Conservation (phyloP, 805 yeast species). For the Lipomyces orientalis region DNA sequence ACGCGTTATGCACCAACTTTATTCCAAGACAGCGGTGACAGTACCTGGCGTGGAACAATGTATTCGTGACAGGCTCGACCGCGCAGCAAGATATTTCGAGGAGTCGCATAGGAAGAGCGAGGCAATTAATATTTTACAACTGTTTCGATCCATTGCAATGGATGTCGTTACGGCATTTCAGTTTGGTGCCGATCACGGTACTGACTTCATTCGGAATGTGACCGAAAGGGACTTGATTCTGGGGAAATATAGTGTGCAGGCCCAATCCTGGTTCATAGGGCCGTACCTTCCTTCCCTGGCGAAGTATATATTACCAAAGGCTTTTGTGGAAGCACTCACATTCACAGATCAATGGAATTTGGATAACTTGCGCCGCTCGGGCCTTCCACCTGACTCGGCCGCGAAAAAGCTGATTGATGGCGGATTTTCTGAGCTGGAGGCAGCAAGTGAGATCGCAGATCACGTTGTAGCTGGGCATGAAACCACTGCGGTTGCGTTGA, state of each 20-base stretch:
- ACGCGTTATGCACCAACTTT: conserved; percentile 51
- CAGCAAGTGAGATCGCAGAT: conserved; percentile 61
- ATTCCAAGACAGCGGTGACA: conserved; percentile 53
- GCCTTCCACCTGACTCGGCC: conserved; percentile 25
- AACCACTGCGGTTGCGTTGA: conserved; percentile 69
- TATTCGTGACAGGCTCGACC: conserved; percentile 46
- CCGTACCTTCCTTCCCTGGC: conserved; percentile 28
- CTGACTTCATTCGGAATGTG: conserved; percentile 51
- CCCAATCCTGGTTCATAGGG: conserved; percentile 33
- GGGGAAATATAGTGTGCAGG: conserved; percentile 5
- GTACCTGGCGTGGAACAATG: conserved; percentile 45
- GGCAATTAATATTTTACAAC: conserved; percentile 60
- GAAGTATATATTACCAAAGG: conserved; percentile 2
- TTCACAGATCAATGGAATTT: conserved; percentile 26
- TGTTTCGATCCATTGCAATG: conserved; percentile 76
- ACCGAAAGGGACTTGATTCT: conserved; percentile 11
- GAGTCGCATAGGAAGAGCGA: conserved; percentile 17
- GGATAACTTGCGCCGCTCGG: conserved; percentile 5
- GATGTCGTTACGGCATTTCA: conserved; percentile 69
- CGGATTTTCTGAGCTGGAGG: conserved; percentile 43
- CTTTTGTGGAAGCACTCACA: conserved; percentile 8
- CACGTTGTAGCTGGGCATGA: conserved; percentile 81
- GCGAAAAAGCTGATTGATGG: conserved; percentile 39
- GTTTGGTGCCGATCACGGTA: conserved; percentile 58
- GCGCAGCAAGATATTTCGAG: neutral